A percentile compares a stretch with the other conserved stretches of the same genome.
Conservation (phyloP, 768 basidiomycete species). For the Lactarius tabidus region DNA sequence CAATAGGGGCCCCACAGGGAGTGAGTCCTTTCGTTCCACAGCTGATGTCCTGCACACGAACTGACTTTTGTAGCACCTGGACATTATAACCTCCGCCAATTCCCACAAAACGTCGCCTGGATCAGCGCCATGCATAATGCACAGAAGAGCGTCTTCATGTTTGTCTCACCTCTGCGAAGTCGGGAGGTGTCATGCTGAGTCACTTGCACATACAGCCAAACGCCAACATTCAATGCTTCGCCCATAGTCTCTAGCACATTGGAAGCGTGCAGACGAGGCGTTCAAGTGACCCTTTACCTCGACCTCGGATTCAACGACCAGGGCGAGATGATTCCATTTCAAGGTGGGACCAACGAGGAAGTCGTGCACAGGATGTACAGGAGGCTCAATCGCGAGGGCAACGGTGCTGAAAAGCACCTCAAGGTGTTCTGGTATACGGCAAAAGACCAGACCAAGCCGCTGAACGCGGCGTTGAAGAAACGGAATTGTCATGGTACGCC, state of each 20-base stretch:
- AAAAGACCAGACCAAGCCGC: constrained; percentile 60
- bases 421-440: constrained; percentile 58
- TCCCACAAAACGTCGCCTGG: constrained; percentile 66
- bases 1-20: constrained; percentile 58
- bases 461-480: constrained; percentile 62
- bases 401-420: constrained; percentile 42
- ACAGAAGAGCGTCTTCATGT: constrained; percentile 60
- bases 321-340: constrained; percentile 51
- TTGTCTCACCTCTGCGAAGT: constrained; percentile 21
- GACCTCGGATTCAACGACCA: constrained; percentile 56
- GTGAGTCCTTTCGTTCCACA: constrained; percentile 28
- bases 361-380: constrained; percentile 58
- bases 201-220: constrained; percentile 42
- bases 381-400: constrained; percentile 41
- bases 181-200: neutral
- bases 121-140: constrained; percentile 60
- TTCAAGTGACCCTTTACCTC: constrained; percentile 57
- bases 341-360: constrained; percentile 70
- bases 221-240: constrained; percentile 64
- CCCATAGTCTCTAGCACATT: constrained; percentile 58
- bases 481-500: constrained; percentile 61
- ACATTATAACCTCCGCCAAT: constrained; percentile 43
- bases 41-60: neutral
- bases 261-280: constrained; percentile 56
- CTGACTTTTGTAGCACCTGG: constrained; percentile 35